A percentile compares a stretch with the other conserved stretches of the same genome.
phyloP scores from a whole-genome alignment of 495 filamentous ascomycete species.

The Xylaria castorea region DNA sequence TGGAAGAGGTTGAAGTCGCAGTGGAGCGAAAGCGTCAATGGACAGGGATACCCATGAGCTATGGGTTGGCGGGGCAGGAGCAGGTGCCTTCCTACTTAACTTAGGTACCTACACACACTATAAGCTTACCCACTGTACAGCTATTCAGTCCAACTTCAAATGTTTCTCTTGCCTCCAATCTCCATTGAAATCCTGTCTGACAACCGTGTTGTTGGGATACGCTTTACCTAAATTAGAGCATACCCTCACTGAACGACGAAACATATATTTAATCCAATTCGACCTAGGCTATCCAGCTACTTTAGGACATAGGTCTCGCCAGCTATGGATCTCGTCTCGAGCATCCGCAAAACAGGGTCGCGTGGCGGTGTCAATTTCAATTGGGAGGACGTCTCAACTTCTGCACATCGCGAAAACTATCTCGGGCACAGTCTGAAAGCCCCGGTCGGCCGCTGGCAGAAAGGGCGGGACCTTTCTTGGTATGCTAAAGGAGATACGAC shows the following conservation, averaged over 20 bases:
- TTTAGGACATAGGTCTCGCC: not conserved
- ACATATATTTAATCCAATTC: not conserved
- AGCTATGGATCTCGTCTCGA: conserved; percentile 90
- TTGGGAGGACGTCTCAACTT: conserved; percentile 92
- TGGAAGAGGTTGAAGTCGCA: conserved; percentile 20
- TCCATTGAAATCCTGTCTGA: not conserved
- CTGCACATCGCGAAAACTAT: conserved; percentile 93
- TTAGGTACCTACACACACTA: not conserved
- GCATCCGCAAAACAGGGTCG: conserved; percentile 91
- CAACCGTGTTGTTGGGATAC: not conserved
- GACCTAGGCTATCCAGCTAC: not conserved
- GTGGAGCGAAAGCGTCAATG: conserved; percentile 22
- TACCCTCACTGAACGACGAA: not conserved
- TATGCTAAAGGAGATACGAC: conserved; percentile 75
- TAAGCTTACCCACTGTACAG: too few species aligned
- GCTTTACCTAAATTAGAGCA: not conserved
- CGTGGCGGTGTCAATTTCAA: conserved; percentile 94
- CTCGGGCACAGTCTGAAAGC: conserved; percentile 96
- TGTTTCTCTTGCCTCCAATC: not conserved
- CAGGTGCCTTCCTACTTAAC: not conserved
- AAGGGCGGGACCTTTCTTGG: conserved; percentile 85
- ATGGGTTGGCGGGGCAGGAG: not conserved
- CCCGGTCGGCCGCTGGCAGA: conserved; percentile 95
- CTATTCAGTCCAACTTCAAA: not conserved
- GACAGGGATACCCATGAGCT: conserved; percentile 23